Conservation (phyloP, 116 monocot species). For the Dioscorea cayenensis region DNA sequence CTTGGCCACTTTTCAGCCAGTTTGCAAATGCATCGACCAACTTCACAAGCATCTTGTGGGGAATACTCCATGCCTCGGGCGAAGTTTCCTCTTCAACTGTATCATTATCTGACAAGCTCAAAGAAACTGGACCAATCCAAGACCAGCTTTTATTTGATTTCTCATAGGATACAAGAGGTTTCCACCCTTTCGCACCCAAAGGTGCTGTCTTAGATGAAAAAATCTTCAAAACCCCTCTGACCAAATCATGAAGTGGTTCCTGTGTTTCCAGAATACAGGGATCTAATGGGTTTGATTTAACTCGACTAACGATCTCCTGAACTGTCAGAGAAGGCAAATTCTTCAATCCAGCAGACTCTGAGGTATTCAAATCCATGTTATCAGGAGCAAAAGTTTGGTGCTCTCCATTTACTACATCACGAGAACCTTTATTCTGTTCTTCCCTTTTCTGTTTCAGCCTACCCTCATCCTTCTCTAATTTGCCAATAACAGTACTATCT, state of each 20-base stretch:
- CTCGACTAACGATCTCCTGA: slow-evolving; percentile 63
- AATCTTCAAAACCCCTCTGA: slow-evolving; percentile 81
- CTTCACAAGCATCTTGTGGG: slow-evolving; percentile 91
- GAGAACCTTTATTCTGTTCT: slow-evolving; percentile 12
- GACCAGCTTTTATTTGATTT: slow-evolving; percentile 76
- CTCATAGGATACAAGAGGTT: slow-evolving; percentile 56
- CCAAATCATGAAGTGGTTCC: slow-evolving; percentile 85
- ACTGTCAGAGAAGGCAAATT: slow-evolving; percentile 52
- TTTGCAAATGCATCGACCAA: slow-evolving; percentile 95
- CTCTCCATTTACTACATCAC: slow-evolving; percentile 13
- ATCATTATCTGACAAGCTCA: slow-evolving; percentile 40
- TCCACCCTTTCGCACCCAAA: slow-evolving; percentile 87
- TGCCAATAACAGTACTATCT: slow-evolving; percentile 16
- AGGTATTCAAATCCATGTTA: slow-evolving; percentile 19
- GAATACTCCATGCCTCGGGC: slow-evolving; percentile 84
- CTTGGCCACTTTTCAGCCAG: slow-evolving; percentile 89
- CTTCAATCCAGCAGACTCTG: slow-evolving; percentile 14
- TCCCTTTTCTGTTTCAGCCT: slow-evolving; percentile 5
- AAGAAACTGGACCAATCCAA: slow-evolving; percentile 67
- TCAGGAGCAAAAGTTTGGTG: not conserved
- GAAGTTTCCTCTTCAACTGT: slow-evolving; percentile 76
- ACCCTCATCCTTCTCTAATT: slow-evolving; percentile 12
- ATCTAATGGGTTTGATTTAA: slow-evolving; percentile 80
- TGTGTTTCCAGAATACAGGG: slow-evolving; percentile 84
- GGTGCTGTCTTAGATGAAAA: slow-evolving; percentile 90